A percentile compares a stretch with the other conserved stretches of the same genome.
Conservation (phyloP, 1,284 basidiomycete genomes). For the Ganoderma boninense region DNA sequence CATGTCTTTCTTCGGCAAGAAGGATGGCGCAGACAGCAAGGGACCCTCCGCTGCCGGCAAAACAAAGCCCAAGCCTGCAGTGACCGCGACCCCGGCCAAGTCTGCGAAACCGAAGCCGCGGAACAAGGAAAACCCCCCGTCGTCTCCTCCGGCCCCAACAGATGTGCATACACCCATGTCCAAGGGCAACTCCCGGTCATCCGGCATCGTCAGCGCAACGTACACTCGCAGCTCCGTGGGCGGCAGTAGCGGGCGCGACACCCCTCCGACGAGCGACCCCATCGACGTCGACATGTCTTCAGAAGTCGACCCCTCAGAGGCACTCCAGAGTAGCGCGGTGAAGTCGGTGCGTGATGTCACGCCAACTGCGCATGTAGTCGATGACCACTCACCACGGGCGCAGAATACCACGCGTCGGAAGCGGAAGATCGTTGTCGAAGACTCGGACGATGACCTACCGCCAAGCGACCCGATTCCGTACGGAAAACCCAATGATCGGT, state of each 20-base stretch:
- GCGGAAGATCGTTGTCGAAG: slow-evolving; percentile 72
- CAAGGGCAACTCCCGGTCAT: slow-evolving; percentile 40
- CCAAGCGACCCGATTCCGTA: slow-evolving; percentile 35
- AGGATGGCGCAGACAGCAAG: slow-evolving; percentile 36
- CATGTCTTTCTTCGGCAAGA: slow-evolving; percentile 72
- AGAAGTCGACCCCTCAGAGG: slow-evolving; percentile 53
- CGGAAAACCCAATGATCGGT: slow-evolving; percentile 31
- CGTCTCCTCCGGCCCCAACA: slow-evolving; percentile 30
- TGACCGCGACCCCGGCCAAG: slow-evolving; percentile 34
- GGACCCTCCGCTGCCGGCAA: slow-evolving; percentile 39
- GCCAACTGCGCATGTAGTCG: neutral
- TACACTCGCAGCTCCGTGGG: slow-evolving; percentile 59
- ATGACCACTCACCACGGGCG: neutral
- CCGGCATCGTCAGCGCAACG: slow-evolving; percentile 42
- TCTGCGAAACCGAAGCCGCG: slow-evolving; percentile 27
- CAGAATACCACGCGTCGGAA: slow-evolving; percentile 53
- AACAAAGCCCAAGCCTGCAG: slow-evolving; percentile 27
- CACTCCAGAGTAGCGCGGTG: slow-evolving; percentile 29
- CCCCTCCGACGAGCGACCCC: slow-evolving; percentile 78
- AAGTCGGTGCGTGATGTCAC: slow-evolving; percentile 21
- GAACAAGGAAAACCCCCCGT: slow-evolving; percentile 25
- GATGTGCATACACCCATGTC: slow-evolving; percentile 38
- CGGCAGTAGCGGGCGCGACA: slow-evolving; percentile 57
- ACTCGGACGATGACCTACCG: slow-evolving; percentile 71
- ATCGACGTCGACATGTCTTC: slow-evolving; percentile 77